Base-by-base conservation (phyloP, 305 asterid genomes). In the Fraxinus floribunda region DNA sequence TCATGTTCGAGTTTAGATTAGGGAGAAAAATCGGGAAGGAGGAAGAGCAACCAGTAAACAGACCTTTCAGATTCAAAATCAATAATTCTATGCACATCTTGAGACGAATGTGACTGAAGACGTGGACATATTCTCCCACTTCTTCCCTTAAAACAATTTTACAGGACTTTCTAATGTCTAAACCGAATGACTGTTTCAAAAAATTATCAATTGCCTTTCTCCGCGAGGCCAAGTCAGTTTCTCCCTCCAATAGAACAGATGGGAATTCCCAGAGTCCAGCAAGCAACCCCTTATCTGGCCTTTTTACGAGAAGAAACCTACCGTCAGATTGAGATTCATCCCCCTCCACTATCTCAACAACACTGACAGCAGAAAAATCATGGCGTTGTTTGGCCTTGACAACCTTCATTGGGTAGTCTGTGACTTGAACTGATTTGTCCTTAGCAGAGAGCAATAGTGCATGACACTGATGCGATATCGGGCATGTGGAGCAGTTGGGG, bases 221-320 rank as follows among this genome's bases (percentile, higher is more conserved):
- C 75, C 99, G 88, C 15, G 88, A 81, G 79, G 85, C 81, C 89
- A 85, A 80, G 64, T 92, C 94, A 60, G 89, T 90, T 88, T 94
- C 98, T 85, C 89, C 91, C 55, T 89, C 92, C 84, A 96, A 81
- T 75, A 87, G 85, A 83, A 96, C 97, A 74, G 97, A 93, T 44
- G 99, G 98, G 88, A 96, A 96, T 89, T 96, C 99, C 99, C 99
- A 96, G 57, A 94, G 97, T 57, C 98, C 98, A 77, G 99, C 98
- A 83, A 96, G 95, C 91, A 96, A 86, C 79, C 99, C 99, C 71
- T 87, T 87, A 22, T 92, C 92, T 80, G 98, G 98, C 85, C 99
- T 94, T 88, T 91, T 94, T 49, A 94, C 97, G 60, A 96, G 90
- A 88, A 94, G 88, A 89, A 88, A 96, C 75, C 84, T 91, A 84